phyloP scores from a whole-genome alignment of 2,329 filamentous ascomycete species.

The Xylaria hypoxylon region DNA sequence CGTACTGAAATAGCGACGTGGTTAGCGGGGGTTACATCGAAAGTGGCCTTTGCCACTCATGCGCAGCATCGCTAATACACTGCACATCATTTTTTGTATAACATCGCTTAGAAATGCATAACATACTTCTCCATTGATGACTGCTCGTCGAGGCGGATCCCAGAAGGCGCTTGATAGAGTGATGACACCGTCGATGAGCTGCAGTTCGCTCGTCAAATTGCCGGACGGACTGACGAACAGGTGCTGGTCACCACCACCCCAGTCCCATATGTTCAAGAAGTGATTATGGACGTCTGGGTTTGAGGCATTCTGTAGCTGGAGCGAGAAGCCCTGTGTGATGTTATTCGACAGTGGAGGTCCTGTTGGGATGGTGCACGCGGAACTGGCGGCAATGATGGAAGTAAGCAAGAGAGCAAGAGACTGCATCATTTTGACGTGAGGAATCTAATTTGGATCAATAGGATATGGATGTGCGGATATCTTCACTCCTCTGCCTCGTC shows the following conservation, averaged over 20 bases:
- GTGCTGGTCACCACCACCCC: conserved; percentile 56
- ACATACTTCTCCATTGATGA: conserved; percentile 59
- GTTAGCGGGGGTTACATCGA: conserved; percentile 30
- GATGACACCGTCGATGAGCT: conserved; percentile 55
- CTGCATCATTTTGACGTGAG: conserved; percentile 20
- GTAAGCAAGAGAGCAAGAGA: conserved; percentile 31
- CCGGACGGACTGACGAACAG: conserved; percentile 55
- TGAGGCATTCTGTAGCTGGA: conserved; percentile 54
- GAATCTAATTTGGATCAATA: conserved; percentile 1
- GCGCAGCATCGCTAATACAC: not conserved
- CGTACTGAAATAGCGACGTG: conserved; percentile 50
- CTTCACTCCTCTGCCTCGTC: not conserved
- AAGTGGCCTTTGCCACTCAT: not conserved
- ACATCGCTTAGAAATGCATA: conserved; percentile 17
- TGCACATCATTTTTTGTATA: not conserved
- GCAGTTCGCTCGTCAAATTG: conserved; percentile 52
- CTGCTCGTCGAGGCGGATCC: conserved; percentile 50
- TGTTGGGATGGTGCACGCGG: conserved; percentile 50
- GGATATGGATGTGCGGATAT: conserved; percentile 4
- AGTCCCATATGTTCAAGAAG: conserved; percentile 54
- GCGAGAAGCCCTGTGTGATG: conserved; percentile 51
- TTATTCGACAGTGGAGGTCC: conserved; percentile 48
- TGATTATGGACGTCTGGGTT: conserved; percentile 54
- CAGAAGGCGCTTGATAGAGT: conserved; percentile 43
- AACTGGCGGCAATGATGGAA: conserved; percentile 35